A percentile compares a stretch with the other conserved stretches of the same genome.
phyloP scores from a whole-genome alignment of 371 early-diverging fungal species.

The Zopfochytrium polystomum region DNA sequence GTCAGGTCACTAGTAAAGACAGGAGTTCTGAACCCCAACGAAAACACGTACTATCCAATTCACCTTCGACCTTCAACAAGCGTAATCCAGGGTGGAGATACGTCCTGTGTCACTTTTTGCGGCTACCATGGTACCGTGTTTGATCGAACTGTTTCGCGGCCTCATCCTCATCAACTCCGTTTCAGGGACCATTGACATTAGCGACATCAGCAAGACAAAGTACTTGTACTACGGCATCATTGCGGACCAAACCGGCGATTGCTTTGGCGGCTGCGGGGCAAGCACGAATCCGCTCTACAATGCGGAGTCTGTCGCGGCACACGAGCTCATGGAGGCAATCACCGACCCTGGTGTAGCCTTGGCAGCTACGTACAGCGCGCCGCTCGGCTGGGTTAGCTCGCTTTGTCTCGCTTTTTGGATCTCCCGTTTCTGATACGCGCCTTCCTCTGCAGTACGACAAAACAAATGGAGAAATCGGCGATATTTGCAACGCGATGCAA shows the following conservation, averaged over 20 bases:
- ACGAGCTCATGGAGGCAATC: conserved; percentile 12
- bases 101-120: conserved; percentile 19
- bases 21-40: neutral
- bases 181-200: conserved; percentile 23
- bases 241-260: conserved; percentile 24
- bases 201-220: conserved; percentile 4
- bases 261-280: conserved; percentile 21
- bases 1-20: neutral
- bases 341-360: conserved; percentile 12
- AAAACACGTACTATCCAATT: neutral
- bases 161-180: neutral
- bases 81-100: conserved; percentile 12
- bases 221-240: conserved; percentile 35
- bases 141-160: neutral
- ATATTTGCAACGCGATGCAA: conserved; percentile 22
- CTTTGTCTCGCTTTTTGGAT: too few relatives aligned
- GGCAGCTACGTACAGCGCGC: neutral
- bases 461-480: conserved; percentile 26
- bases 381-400: conserved; percentile 27
- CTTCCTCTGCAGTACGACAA: too few relatives aligned
- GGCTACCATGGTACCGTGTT: conserved; percentile 16
- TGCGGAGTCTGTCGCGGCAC: conserved; percentile 8
- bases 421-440: too few relatives aligned
- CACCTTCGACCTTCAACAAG: conserved; percentile 10
- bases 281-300: conserved; percentile 8